Base-by-base conservation (phyloP, 495 filamentous ascomycete genomes). In the Beverwykella pulmonaria region DNA sequence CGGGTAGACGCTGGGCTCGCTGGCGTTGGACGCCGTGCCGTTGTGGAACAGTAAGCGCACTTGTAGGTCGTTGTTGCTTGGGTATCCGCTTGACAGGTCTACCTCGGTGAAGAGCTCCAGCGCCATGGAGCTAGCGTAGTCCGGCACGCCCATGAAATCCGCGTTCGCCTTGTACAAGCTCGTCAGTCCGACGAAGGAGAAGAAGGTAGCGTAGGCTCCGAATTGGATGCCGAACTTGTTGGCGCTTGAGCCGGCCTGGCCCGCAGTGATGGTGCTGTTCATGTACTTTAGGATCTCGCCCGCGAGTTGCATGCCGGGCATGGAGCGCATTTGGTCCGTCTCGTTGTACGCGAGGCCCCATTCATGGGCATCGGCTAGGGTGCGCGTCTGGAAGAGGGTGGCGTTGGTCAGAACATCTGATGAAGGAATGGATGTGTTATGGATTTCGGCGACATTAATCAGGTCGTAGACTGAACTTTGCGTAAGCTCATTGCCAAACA, bases 31-130 rank as follows among this genome's bases (percentile, higher is more conserved):
- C 15, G 84, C 81, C 15, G 89, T 89, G 47, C 89, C 89, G 73
- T 95, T 95, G 69, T 86, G 83, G 75, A 93, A 86, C 12, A 90
- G 76, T 78, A 93, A 92, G 41, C 92, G 86, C 29, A 96, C 88
- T 64, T 80, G 85, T 39, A 93, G 80, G 47, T 91, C 81, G 20
- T 82, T 77, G 7, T 73, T 67, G 32, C 72, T 70, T 0, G 89
- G 88, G 65, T 82, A 88, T 64, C 20, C 66, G 10, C 20, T 30
- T 2, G 63, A 22, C 53, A 57, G 73, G 64, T 72, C 63, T 75
- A 76, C 78, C 17, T 80, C 74, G 65, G 89, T 92, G 69, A 89
- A 87, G 8, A 96, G 82, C 78, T 96, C 92, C 64, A 93, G 88
- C 3, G 83, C 77, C 74, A 93, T 83, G 29, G 86, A 83, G 26